Evolutionary conservation across 345 rosid species (phyloP).

Genomic region (Alliaria petiolata): DNA sequence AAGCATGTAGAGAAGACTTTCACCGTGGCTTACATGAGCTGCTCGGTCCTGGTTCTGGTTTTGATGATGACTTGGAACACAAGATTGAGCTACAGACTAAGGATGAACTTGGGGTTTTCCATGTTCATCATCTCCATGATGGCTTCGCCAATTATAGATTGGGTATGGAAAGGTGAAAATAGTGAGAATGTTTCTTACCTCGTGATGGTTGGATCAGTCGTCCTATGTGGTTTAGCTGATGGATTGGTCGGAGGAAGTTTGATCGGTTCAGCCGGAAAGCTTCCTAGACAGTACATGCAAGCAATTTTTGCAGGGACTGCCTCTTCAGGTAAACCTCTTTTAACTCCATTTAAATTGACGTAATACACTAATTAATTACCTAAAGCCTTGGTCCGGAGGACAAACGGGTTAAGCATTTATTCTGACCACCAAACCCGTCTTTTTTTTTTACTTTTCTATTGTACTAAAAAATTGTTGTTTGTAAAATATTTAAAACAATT

Average conservation of each 20-base stretch:
- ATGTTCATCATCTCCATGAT: constrained; percentile 67
- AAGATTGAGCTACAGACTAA: constrained; percentile 49
- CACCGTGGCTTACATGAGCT: constrained; percentile 85
- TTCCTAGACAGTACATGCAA: constrained; percentile 90
- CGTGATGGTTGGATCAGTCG: constrained; percentile 58
- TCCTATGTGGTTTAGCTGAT: constrained; percentile 81
- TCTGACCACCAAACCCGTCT: no score
- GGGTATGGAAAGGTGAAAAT: constrained; percentile 40
- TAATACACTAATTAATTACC: not conserved
- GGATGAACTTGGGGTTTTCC: constrained; percentile 80
- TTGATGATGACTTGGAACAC: constrained; percentile 49
- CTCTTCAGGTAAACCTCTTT: constrained; percentile 64
- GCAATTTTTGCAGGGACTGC: constrained; percentile 95
- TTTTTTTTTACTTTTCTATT: no score
- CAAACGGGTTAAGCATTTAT: not conserved
- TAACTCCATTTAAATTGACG: not conserved
- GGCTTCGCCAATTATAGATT: constrained; percentile 66
- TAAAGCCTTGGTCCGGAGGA: not conserved
- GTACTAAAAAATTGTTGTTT: no score
- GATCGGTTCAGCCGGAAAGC: constrained; percentile 82
- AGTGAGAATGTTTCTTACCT: constrained; percentile 37
- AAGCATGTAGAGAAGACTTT: constrained; percentile 81
- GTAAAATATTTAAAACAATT: no score
- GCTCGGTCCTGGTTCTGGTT: constrained; percentile 64
- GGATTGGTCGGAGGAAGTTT: constrained; percentile 86